These are phyloP conservation scores for Kazachstania bromeliacearum DNA, from an alignment of 805 yeast genomes.

Conservation along the genomic window DNA sequence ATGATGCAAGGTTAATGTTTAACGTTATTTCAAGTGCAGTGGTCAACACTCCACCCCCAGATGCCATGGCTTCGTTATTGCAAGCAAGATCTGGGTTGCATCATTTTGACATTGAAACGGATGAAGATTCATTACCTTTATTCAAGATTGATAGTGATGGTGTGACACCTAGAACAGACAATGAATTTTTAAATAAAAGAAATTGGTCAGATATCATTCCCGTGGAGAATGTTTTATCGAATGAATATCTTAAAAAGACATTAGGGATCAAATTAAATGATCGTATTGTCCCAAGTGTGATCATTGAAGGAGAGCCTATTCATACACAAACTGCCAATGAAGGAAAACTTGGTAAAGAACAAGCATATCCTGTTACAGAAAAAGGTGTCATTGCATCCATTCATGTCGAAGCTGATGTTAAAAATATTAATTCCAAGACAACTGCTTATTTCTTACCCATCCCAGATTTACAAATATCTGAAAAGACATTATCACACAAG, in stretches of 20 bases:
- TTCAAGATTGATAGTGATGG: constrained; percentile 52
- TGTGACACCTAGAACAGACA: constrained; percentile 36
- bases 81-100: constrained; percentile 61
- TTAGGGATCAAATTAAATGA: constrained; percentile 10
- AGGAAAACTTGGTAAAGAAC: constrained; percentile 35
- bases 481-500: constrained; percentile 15
- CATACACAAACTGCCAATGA: constrained; percentile 4
- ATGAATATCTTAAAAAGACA: constrained; percentile 9
- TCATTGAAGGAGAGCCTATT: constrained; percentile 11
- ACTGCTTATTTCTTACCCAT: constrained; percentile 59
- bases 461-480: constrained; percentile 43
- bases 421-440: constrained; percentile 41
- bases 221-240: constrained; percentile 31
- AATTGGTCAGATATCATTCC: constrained; percentile 67
- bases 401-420: constrained; percentile 59
- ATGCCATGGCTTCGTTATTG: constrained; percentile 67
- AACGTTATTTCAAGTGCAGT: constrained; percentile 88
- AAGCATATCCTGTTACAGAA: constrained; percentile 47
- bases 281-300: constrained; percentile 21
- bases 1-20: constrained; percentile 67
- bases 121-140: constrained; percentile 73
- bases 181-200: constrained; percentile 49
- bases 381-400: constrained; percentile 59
- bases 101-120: constrained; percentile 52
- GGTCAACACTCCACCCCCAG: constrained; percentile 87